Conservation (phyloP, 129 eudicot genomes). For the Flaveria trinervia region DNA sequence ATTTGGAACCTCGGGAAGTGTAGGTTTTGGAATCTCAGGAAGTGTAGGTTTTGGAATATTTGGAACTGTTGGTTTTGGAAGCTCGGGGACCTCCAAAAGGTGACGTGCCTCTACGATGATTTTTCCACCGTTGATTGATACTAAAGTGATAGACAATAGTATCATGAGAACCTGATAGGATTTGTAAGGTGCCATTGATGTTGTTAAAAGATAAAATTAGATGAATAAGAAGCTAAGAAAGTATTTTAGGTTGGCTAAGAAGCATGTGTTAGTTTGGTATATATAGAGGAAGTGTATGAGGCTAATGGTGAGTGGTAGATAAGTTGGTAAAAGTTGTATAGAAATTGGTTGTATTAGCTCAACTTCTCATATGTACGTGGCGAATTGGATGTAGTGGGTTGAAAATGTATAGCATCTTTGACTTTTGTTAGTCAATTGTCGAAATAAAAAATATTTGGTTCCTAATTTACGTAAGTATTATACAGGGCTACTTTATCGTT, state of each 20-base stretch:
- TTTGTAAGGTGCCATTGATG: conserved; percentile 22
- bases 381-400: not conserved
- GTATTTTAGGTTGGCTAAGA: not conserved
- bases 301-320: too few species aligned
- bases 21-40: conserved; percentile 21
- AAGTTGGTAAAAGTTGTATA: not conserved
- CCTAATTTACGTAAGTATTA: too few species aligned
- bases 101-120: conserved; percentile 19
- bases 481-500: too few species aligned
- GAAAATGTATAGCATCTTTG: not conserved
- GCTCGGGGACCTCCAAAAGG: conserved; percentile 29
- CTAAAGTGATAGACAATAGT: conserved; percentile 22
- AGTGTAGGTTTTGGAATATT: conserved; percentile 12
- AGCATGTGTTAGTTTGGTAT: too few species aligned
- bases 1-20: conserved; percentile 15
- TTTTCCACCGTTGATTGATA: conserved; percentile 9
- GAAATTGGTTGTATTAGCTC: conserved; percentile 3
- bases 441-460: too few species aligned
- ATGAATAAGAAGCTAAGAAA: not conserved
- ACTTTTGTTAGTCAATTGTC: too few species aligned
- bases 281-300: too few species aligned
- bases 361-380: conserved; percentile 1
- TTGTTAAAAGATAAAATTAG: not conserved
- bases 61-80: conserved; percentile 16
- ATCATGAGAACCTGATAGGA: conserved; percentile 5